These are phyloP conservation scores for Lipomyces spencermartinsiae DNA, from an alignment of 805 yeast genomes.

Conservation along the genomic window DNA sequence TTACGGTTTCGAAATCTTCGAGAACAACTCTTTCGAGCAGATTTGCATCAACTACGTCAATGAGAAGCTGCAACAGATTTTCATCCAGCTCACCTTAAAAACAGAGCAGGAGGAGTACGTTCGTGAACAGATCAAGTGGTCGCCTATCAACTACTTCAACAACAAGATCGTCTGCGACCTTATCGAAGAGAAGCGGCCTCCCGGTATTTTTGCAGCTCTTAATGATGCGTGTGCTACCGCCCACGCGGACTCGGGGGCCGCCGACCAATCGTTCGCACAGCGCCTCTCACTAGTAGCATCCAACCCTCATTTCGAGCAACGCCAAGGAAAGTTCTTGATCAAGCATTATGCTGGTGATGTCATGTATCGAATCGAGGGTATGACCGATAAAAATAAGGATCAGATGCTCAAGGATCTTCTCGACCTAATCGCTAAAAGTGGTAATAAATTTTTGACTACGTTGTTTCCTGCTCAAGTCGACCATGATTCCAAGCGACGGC, in stretches of 20 bases:
- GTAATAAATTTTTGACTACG: slow-evolving; percentile 63
- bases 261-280: slow-evolving; percentile 95
- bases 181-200: slow-evolving; percentile 92
- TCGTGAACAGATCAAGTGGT: slow-evolving; percentile 94
- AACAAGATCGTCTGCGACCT: slow-evolving; percentile 96
- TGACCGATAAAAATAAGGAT: slow-evolving; percentile 98
- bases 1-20: slow-evolving; percentile 96
- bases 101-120: slow-evolving; percentile 98
- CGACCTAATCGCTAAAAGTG: slow-evolving; percentile 75
- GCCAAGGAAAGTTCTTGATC: slow-evolving; percentile 84
- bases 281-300: slow-evolving; percentile 81
- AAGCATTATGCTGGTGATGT: slow-evolving; percentile 99
- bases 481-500: slow-evolving; percentile 75
- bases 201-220: slow-evolving; percentile 94
- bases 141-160: slow-evolving; percentile 95
- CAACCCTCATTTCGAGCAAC: slow-evolving; percentile 86
- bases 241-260: slow-evolving; percentile 95
- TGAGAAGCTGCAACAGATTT: slow-evolving; percentile 95
- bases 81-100: slow-evolving; percentile 91
- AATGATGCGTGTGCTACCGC: slow-evolving; percentile 98
- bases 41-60: slow-evolving; percentile 91
- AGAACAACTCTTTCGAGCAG: slow-evolving; percentile 94
- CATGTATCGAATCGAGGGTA: slow-evolving; percentile 81
- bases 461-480: slow-evolving; percentile 72
- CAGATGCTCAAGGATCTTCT: slow-evolving; percentile 86